Evolutionary conservation across 2,329 filamentous ascomycete species (phyloP), one percentile per base, ranked within the genome.

Genomic region (Albophoma yamanashiensis): DNA sequence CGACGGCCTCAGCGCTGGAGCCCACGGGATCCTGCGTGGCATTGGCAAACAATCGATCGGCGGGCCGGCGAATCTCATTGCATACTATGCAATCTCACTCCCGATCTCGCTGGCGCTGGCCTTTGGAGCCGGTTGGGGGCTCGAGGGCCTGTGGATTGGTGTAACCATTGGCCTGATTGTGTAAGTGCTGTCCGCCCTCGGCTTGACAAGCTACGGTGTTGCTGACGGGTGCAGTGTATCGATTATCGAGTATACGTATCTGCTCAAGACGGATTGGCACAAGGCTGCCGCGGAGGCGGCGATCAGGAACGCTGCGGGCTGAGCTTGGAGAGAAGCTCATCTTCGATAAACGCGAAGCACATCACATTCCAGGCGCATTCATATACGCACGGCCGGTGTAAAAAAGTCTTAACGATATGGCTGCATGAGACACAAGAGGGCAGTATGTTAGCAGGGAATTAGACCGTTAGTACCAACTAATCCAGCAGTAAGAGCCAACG

Each of bases 11-110:
- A 85, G 89, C 0, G 84, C 89, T 3, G 88, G 88, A 45, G 91
- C 89, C 60, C 92, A 94, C 68, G 93, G 92, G 36, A 80, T 97
- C 45, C 80, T 97, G 36, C 83, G 94, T 50, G 93, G 93, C 15
- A 83, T 97, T 20, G 94, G 94, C 3, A 85, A 89, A 61, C 93
- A 97, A 73, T 87, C 91, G 64, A 86, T 97, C 60, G 93, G 93
- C 15, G 92, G 93, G 0, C 96, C 93, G 67, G 87, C 92, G 9
- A 95, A 94, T 68, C 75, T 97, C 2, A 84, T 91, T 57, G 87
- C 88, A 27, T 97, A 97, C 76, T 99, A 97, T 73, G 77, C 83
- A 22, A 81, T 97, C 34, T 93, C 91, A 0, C 79, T 97, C 73
- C 93, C 94, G 0, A 84, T 96, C 40, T 91, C 88, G 45, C 88